A percentile compares a stretch with the other conserved stretches of the same genome.
phyloP scores from a whole-genome alignment of 1,139 yeast genomes.

The Debaryomycetaceae sp. region DNA sequence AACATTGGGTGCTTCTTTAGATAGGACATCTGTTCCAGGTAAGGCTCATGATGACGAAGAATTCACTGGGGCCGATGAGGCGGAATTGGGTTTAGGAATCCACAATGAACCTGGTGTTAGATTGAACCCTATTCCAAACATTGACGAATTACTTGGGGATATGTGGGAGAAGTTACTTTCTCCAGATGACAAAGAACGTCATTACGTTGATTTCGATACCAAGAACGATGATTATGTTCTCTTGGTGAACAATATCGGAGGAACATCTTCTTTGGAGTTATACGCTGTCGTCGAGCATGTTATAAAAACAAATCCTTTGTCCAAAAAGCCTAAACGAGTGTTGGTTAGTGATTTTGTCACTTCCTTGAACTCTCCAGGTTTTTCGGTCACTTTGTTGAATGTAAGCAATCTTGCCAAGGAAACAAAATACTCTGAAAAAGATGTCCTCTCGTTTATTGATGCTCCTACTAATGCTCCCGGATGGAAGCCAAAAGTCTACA shows the following conservation, averaged over 20 bases:
- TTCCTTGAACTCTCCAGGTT: conserved; percentile 88
- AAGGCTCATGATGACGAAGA: conserved; percentile 49
- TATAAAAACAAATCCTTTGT: conserved; percentile 46
- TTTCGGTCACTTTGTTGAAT: conserved; percentile 74
- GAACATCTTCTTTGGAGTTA: conserved; percentile 75
- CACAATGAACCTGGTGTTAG: conserved; percentile 91
- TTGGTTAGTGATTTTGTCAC: conserved; percentile 77
- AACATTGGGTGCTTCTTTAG: conserved; percentile 87
- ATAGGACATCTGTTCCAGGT: conserved; percentile 89
- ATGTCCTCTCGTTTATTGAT: conserved; percentile 54
- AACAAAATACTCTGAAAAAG: conserved; percentile 19
- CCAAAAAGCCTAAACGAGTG: conserved; percentile 55
- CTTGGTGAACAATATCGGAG: conserved; percentile 78
- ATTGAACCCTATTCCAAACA: conserved; percentile 67
- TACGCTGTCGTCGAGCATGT: conserved; percentile 59
- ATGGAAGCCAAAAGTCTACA: conserved; percentile 56
- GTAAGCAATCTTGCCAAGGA: conserved; percentile 41
- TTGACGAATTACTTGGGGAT: conserved; percentile 53
- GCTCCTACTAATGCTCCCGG: conserved; percentile 76
- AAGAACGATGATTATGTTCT: conserved; percentile 63
- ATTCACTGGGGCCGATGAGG: conserved; percentile 49
- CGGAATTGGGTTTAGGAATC: conserved; percentile 92
- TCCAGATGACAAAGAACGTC: conserved; percentile 59
- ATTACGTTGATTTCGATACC: conserved; percentile 61
- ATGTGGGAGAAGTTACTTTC: conserved; percentile 54